These are phyloP conservation scores for Glomus cerebriforme DNA, from an alignment of 192 early-diverging fungal genomes.

Conservation along the genomic window DNA sequence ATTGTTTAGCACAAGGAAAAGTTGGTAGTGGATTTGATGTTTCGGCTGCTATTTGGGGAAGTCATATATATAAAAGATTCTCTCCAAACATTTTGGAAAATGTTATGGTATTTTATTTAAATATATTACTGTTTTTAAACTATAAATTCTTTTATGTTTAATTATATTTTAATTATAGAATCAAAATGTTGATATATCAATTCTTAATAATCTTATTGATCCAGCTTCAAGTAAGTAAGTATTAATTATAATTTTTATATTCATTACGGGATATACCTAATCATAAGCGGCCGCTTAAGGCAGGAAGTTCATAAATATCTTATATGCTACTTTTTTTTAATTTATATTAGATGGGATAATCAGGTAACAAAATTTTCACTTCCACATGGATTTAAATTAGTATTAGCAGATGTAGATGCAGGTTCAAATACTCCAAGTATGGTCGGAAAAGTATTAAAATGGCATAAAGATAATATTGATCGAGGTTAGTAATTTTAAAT, in stretches of 20 bases:
- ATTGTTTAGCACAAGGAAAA: conserved; percentile 98
- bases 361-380: conserved; percentile 62
- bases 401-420: conserved; percentile 91
- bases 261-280: not conserved
- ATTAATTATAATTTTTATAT: not conserved
- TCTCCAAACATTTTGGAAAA: conserved; percentile 62
- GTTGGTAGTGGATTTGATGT: conserved; percentile 98
- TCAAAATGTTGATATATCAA: conserved; percentile 37
- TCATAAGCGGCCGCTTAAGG: too few relatives aligned
- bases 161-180: not conserved
- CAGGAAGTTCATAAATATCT: too few relatives aligned
- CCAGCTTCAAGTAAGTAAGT: conserved; percentile 43
- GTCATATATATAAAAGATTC: conserved; percentile 86
- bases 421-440: conserved; percentile 94
- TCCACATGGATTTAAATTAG: conserved; percentile 71
- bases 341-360: conserved; percentile 64
- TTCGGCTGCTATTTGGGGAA: conserved; percentile 88
- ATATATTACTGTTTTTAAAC: not conserved
- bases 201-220: conserved; percentile 42
- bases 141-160: not conserved
- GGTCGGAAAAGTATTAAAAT: conserved; percentile 82
- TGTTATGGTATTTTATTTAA: conserved; percentile 49
- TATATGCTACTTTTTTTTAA: not conserved
- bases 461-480: conserved; percentile 72
- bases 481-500: conserved; percentile 44